Evolutionary conservation across 257 asterid species (phyloP).

Genomic region (Solanum etuberosum): DNA sequence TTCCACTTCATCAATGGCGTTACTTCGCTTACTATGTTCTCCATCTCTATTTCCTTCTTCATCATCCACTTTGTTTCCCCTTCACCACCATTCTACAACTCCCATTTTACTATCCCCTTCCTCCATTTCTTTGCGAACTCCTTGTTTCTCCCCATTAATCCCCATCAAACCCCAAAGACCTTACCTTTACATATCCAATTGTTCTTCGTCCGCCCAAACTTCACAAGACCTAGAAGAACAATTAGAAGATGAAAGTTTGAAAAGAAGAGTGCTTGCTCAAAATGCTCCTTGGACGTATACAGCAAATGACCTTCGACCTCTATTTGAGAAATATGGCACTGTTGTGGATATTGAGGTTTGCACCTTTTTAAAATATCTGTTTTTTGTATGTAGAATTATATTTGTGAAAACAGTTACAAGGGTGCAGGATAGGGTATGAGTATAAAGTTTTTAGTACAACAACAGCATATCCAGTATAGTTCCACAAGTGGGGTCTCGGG

Average conservation of each 20-base stretch:
- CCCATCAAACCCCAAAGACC: conserved; percentile 17
- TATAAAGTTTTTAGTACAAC: background rate
- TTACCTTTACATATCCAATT: conserved; percentile 18
- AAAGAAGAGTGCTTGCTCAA: conserved; percentile 55
- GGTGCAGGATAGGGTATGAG: background rate
- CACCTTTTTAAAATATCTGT: background rate
- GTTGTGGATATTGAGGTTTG: conserved; percentile 70
- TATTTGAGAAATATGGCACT: conserved; percentile 52
- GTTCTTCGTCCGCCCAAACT: conserved; percentile 5
- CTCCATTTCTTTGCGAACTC: background rate
- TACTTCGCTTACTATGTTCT: conserved; percentile 10
- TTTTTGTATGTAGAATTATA: background rate
- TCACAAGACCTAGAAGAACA: conserved; percentile 1
- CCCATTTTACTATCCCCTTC: background rate
- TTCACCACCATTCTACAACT: conserved; percentile 1
- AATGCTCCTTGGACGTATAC: conserved; percentile 80
- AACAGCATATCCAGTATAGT: background rate
- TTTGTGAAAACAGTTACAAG: background rate
- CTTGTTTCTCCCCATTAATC: conserved; percentile 7
- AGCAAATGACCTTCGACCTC: conserved; percentile 61
- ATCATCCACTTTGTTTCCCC: background rate
- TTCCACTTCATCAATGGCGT: conserved; percentile 7
- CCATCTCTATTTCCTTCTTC: conserved; percentile 9
- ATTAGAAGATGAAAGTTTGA: conserved; percentile 26
- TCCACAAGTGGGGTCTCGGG: background rate